Percentiles rank a stretch among this genome's conserved stretches.
Evolutionary conservation across 1,284 basidiomycete species (phyloP).

Genomic region (Moniliophthora roreri): DNA sequence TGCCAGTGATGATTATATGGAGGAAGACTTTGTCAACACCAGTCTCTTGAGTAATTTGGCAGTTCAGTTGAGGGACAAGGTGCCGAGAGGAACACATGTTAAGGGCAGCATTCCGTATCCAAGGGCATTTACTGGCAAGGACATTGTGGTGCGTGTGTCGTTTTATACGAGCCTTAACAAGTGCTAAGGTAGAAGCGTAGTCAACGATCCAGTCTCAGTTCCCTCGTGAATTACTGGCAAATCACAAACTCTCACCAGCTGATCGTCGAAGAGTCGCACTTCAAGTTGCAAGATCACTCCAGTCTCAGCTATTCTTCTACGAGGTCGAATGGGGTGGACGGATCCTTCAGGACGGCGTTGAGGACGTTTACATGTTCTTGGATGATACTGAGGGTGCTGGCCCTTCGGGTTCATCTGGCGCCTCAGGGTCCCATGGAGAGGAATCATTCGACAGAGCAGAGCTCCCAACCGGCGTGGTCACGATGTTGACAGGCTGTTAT

Average conservation of each 20-base stretch:
- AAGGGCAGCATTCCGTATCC: slow-evolving; percentile 90
- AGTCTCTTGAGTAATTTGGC: slow-evolving; percentile 87
- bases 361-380: slow-evolving; percentile 96
- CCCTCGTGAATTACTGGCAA: slow-evolving; percentile 64
- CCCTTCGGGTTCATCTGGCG: not conserved
- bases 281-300: slow-evolving; percentile 85
- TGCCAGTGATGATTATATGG: slow-evolving; percentile 70
- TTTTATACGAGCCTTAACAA: not conserved
- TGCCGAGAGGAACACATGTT: slow-evolving; percentile 84
- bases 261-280: slow-evolving; percentile 79
- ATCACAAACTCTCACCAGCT: slow-evolving; percentile 65
- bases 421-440: slow-evolving; percentile 27
- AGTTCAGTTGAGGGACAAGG: slow-evolving; percentile 83
- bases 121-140: slow-evolving; percentile 87
- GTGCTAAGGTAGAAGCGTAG: no score
- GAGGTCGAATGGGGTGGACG: slow-evolving; percentile 95
- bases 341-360: slow-evolving; percentile 84
- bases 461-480: slow-evolving; percentile 83
- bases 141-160: slow-evolving; percentile 75
- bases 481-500: slow-evolving; percentile 82
- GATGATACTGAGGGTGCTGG: slow-evolving; percentile 78
- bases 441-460: slow-evolving; percentile 64
- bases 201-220: slow-evolving; percentile 83
- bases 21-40: slow-evolving; percentile 85
- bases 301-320: slow-evolving; percentile 93